Percentiles rank a stretch among this genome's conserved stretches.
Conservation (phyloP, 2,329 filamentous ascomycete genomes). For the Cercospora berteroae region DNA sequence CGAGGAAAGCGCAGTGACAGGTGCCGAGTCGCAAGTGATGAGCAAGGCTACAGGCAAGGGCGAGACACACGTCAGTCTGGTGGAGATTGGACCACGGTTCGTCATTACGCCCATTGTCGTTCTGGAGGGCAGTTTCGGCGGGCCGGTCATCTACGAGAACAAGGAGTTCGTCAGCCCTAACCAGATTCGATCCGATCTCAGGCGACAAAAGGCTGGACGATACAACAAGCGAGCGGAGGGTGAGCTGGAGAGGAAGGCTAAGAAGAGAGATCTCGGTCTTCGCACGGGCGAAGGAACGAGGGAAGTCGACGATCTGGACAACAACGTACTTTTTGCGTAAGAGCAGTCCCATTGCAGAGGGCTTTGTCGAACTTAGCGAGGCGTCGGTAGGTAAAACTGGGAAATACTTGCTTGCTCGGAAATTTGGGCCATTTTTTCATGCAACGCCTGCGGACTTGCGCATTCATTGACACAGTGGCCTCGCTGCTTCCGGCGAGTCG, state of each 20-base stretch:
- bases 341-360: constrained; percentile 30
- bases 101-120: constrained; percentile 94
- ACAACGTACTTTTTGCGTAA: constrained; percentile 72
- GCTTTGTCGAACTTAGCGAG: constrained; percentile 1
- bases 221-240: constrained; percentile 77
- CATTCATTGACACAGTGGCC: neutral
- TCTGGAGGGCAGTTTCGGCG: constrained; percentile 90
- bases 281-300: constrained; percentile 63
- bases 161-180: constrained; percentile 96
- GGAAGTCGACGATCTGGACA: constrained; percentile 70
- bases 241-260: constrained; percentile 67
- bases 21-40: constrained; percentile 42
- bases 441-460: neutral
- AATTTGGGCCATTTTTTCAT: neutral
- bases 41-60: constrained; percentile 41
- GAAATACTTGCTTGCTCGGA: neutral
- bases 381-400: constrained; percentile 9
- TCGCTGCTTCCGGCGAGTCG: neutral
- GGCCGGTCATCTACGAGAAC: constrained; percentile 97
- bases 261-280: constrained; percentile 74
- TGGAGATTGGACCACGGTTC: constrained; percentile 92
- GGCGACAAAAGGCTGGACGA: constrained; percentile 70
- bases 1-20: constrained; percentile 35
- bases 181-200: constrained; percentile 77
- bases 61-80: constrained; percentile 74